phyloP scores from a whole-genome alignment of 2,329 filamentous ascomycete genomes.

The Ophiostoma angusticollis region DNA sequence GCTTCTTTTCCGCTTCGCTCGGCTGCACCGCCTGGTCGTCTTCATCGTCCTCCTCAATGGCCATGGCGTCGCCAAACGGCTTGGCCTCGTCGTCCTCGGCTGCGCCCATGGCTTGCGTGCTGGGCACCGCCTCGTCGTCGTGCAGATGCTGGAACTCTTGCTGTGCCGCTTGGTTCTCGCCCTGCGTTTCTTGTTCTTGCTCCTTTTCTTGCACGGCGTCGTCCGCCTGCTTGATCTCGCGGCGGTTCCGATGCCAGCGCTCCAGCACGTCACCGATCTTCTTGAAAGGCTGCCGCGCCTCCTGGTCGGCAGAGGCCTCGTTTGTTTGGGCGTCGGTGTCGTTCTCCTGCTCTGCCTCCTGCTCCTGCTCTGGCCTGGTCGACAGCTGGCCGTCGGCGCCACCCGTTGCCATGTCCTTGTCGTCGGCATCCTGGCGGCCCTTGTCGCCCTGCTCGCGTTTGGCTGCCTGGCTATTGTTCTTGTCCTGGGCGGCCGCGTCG shows the following conservation, averaged over 20 bases:
- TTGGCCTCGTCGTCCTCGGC: slow-evolving; percentile 67
- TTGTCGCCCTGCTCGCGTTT: slow-evolving; percentile 55
- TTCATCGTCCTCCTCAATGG: slow-evolving; percentile 48
- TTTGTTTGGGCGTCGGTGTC: slow-evolving; percentile 26
- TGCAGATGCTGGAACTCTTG: slow-evolving; percentile 90
- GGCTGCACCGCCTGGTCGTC: slow-evolving; percentile 38
- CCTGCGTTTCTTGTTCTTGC: slow-evolving; percentile 14
- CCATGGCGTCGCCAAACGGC: slow-evolving; percentile 79
- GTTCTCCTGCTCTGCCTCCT: slow-evolving; percentile 33
- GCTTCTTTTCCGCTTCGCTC: slow-evolving; percentile 28
- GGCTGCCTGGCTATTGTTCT: slow-evolving; percentile 44
- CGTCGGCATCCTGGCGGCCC: slow-evolving; percentile 50
- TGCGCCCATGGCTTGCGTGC: slow-evolving; percentile 81
- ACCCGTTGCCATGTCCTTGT: slow-evolving; percentile 37
- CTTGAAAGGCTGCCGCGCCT: slow-evolving; percentile 63
- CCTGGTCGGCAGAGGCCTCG: slow-evolving; percentile 16
- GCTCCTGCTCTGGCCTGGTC: slow-evolving; percentile 22
- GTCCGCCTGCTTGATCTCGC: slow-evolving; percentile 55
- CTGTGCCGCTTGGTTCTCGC: slow-evolving; percentile 57
- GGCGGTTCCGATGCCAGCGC: slow-evolving; percentile 80
- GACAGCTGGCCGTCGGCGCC: slow-evolving; percentile 49
- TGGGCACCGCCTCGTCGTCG: slow-evolving; percentile 68
- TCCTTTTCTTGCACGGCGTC: slow-evolving; percentile 33
- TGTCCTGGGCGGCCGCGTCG: slow-evolving; percentile 16
- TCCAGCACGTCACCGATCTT: slow-evolving; percentile 89